Evolutionary conservation across 2,329 filamentous ascomycete genomes (phyloP).

Genomic region (Chrysosporium queenslandicum): DNA sequence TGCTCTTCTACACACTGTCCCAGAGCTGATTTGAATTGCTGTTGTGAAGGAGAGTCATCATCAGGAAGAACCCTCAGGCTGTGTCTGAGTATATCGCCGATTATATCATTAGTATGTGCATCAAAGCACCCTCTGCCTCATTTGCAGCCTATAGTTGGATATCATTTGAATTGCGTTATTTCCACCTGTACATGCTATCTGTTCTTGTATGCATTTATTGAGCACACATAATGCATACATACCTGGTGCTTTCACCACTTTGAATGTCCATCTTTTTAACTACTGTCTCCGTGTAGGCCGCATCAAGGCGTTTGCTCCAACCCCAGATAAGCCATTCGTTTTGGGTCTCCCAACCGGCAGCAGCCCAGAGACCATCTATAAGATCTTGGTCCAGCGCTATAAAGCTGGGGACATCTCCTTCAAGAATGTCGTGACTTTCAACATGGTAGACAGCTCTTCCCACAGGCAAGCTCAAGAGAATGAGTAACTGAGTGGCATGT

Average conservation of each 20-base stretch:
- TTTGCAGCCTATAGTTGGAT: too few relatives aligned
- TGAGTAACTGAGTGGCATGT: slow-evolving; percentile 5
- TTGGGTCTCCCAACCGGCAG: slow-evolving; percentile 76
- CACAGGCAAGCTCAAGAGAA: neutral
- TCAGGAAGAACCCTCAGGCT: slow-evolving; percentile 58
- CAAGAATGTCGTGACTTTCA: slow-evolving; percentile 81
- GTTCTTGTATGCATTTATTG: too few relatives aligned
- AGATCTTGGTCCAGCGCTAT: slow-evolving; percentile 52
- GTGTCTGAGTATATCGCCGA: slow-evolving; percentile 69
- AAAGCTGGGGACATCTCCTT: slow-evolving; percentile 58
- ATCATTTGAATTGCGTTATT: neutral
- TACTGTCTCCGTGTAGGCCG: slow-evolving; percentile 44
- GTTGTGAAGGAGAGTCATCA: slow-evolving; percentile 63
- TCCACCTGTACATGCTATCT: neutral
- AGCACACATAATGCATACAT: too few relatives aligned
- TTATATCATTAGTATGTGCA: slow-evolving; percentile 59
- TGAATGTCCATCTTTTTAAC: neutral
- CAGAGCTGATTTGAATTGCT: neutral
- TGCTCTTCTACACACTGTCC: neutral
- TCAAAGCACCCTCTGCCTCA: neutral
- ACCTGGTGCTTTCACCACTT: too few relatives aligned
- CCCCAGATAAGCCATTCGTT: slow-evolving; percentile 63
- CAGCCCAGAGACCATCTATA: slow-evolving; percentile 68
- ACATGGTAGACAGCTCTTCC: slow-evolving; percentile 53
- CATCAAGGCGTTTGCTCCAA: slow-evolving; percentile 67